phyloP scores from a whole-genome alignment of 306 rosid species.

The Lablab purpureus region DNA sequence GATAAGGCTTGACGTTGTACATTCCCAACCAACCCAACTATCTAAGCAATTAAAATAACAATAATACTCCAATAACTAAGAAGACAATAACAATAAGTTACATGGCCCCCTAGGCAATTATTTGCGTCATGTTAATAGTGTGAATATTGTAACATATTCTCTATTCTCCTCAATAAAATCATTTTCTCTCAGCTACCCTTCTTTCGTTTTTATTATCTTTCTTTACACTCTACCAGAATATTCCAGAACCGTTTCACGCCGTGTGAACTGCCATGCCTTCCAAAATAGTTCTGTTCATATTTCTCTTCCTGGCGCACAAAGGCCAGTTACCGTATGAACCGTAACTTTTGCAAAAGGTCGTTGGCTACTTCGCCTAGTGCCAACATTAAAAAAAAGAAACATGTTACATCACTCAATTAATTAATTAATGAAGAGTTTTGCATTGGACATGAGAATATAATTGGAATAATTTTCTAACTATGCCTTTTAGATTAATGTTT shows the following conservation, averaged over 20 bases:
- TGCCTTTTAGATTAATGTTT: background rate
- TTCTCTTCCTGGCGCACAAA: background rate
- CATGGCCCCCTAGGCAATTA: background rate
- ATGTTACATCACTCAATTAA: background rate
- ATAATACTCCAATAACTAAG: background rate
- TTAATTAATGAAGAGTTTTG: background rate
- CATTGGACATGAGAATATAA: background rate
- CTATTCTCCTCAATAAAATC: background rate
- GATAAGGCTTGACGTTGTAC: constrained; percentile 12
- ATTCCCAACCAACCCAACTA: constrained; percentile 25
- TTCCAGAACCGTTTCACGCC: constrained; percentile 5
- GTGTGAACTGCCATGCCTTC: background rate
- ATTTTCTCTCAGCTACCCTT: background rate
- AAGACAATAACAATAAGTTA: constrained; percentile 5
- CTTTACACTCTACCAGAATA: background rate
- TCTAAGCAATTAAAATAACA: background rate
- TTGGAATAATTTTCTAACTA: background rate
- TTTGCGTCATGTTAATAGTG: constrained; percentile 35
- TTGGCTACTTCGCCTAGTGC: background rate
- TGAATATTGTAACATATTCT: constrained; percentile 36
- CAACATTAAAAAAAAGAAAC: background rate
- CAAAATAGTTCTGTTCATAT: background rate
- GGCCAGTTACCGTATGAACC: constrained; percentile 1
- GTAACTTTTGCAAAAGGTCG: background rate
- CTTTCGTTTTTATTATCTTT: background rate